These are phyloP conservation scores for Nicotiana attenuata DNA, from an alignment of 257 asterid genomes.

Conservation along the genomic window DNA sequence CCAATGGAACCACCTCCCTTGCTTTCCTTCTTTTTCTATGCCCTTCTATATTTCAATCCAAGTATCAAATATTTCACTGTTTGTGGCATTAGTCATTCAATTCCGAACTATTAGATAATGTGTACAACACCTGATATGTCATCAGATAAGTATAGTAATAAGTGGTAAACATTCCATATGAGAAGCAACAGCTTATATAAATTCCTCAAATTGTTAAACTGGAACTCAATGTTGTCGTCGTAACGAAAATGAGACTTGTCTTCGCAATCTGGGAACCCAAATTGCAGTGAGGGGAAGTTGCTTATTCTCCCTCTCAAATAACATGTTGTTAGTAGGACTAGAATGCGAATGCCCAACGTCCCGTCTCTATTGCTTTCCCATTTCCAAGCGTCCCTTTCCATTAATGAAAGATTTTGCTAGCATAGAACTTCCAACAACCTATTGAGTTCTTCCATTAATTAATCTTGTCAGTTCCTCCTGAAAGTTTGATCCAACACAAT, in stretches of 20 bases:
- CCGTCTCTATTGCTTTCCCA: neutral
- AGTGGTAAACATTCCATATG: neutral
- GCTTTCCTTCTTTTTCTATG: neutral
- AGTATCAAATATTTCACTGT: neutral
- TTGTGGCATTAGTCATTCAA: neutral
- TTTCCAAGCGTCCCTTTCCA: neutral
- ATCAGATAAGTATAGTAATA: neutral
- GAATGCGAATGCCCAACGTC: neutral
- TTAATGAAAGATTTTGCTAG: neutral
- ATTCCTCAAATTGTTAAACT: neutral
- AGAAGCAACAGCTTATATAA: neutral
- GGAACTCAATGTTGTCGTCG: neutral
- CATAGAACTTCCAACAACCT: neutral
- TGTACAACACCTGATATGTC: neutral
- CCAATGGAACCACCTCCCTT: neutral
- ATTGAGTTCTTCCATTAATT: neutral
- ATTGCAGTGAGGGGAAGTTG: neutral
- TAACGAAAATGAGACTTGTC: neutral
- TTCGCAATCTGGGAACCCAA: neutral
- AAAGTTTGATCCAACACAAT: neutral
- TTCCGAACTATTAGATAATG: neutral
- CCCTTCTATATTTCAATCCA: neutral
- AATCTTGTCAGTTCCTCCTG: neutral
- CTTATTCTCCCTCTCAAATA: neutral
- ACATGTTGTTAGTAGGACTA: neutral